Evolutionary conservation across 179 eudicot genomes (phyloP).

Genomic region (Beta macrorhiza): DNA sequence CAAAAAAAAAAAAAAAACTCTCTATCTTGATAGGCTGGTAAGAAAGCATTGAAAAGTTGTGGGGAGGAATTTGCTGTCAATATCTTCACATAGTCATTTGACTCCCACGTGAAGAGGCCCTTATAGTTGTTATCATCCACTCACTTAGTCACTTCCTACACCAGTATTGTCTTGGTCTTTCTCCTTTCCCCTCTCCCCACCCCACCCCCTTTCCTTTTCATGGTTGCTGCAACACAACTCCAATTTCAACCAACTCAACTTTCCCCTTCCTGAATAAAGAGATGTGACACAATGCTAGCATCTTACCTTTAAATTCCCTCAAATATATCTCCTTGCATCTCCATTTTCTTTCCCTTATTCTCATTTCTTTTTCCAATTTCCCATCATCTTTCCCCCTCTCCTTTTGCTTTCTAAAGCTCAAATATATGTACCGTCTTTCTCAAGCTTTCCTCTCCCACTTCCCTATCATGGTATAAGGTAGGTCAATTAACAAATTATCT

Average conservation of each 20-base stretch:
- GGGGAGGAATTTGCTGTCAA: slow-evolving; percentile 20
- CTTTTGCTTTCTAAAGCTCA: neutral
- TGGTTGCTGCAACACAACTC: slow-evolving; percentile 12
- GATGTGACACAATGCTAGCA: slow-evolving; percentile 13
- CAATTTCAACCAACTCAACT: neutral
- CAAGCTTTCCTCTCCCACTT: slow-evolving; percentile 11
- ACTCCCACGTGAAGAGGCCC: slow-evolving; percentile 40
- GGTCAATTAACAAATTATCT: slow-evolving; percentile 26
- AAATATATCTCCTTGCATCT: slow-evolving; percentile 2
- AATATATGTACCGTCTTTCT: neutral
- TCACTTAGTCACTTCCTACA: slow-evolving; percentile 32
- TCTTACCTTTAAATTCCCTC: neutral
- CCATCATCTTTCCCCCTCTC: neutral
- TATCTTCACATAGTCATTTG: slow-evolving; percentile 16
- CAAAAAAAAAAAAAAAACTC: neutral
- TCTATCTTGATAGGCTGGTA: neutral
- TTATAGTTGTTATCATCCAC: slow-evolving; percentile 20
- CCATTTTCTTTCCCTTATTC: neutral
- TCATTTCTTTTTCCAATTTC: neutral
- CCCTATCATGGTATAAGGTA: slow-evolving; percentile 8
- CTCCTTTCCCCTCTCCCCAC: neutral
- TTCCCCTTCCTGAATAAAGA: neutral
- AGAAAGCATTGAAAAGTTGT: slow-evolving; percentile 27
- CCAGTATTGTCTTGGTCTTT: neutral
- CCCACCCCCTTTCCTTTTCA: neutral